Base-by-base conservation (phyloP, 129 eudicot genomes). In the Flaveria linearis region DNA sequence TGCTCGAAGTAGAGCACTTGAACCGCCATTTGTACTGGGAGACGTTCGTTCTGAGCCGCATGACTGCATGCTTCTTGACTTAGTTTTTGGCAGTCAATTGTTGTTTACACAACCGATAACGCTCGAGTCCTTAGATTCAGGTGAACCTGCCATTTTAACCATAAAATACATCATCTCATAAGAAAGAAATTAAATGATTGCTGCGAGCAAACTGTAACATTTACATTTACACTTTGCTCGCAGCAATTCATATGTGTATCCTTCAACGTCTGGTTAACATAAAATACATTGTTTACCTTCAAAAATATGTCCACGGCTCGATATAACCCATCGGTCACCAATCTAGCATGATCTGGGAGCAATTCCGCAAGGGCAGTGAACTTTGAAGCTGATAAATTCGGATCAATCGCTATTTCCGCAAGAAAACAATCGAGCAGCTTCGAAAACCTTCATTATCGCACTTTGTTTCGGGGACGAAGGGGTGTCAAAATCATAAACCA, bases 41-140 rank as follows among this genome's bases (percentile, higher is more conserved):
- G 85, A 1, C 97, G 72, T 52, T 95, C 99, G 36, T 95, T 95
- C 25, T 95, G 99, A 72, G 99, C 99, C 39, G 99, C 99, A 33
- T 95, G 99, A 85, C 97, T 91, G 84, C 99, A 95, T 18, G 95
- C 97, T 82, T 95, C 99, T 85, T 91, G 96, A n/a, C 97, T 87
- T 3, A 95, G 86, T 72, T 95, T 95, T 45, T 91, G 97, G 63
- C 92, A 87, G 77, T 95, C 97, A 14, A 95, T 91, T 53, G 97
- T 89, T 78, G n/a, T n/a, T 95, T 95, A 88, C 96, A 91, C 30
- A 95, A 82, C 3, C 97, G 86, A 78, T 91, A 91, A 20, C 99
- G 87, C 68, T 95, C 0, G 91, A 84, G 78, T 95, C 99, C 85
- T 95, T 47, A 95, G 82, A 72, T 89, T 91, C 39, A 91, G 96